A percentile compares a stretch with the other conserved stretches of the same genome.
Conservation (phyloP, 2,329 filamentous ascomycete genomes). For the Hypoxylon sp. region DNA sequence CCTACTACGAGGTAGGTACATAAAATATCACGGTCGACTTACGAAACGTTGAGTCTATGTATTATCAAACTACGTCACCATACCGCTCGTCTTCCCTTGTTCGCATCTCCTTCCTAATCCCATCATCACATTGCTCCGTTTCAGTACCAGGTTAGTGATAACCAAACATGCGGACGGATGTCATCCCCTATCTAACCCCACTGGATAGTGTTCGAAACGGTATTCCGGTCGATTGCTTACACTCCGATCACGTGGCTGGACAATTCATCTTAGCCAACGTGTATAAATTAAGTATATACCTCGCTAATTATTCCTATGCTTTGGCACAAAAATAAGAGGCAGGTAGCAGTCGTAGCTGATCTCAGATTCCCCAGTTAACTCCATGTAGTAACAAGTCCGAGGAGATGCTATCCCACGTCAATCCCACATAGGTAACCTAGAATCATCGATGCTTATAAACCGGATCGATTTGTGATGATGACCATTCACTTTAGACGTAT, state of each 20-base stretch:
- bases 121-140: not conserved
- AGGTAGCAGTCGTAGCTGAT: too few species aligned
- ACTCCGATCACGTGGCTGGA: not conserved
- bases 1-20: not conserved
- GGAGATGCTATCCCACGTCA: constrained; percentile 1
- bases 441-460: constrained; percentile 5
- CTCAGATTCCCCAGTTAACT: not conserved
- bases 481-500: not conserved
- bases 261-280: not conserved
- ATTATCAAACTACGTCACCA: not conserved
- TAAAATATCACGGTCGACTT: not conserved
- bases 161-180: constrained; percentile 7
- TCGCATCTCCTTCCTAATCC: too few species aligned
- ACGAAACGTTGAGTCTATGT: not conserved
- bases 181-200: constrained; percentile 1
- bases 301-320: not conserved
- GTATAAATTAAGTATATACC: not conserved
- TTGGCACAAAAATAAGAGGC: not conserved
- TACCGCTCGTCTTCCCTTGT: not conserved
- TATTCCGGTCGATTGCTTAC: not conserved
- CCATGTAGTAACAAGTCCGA: not conserved
- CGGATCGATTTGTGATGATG: not conserved
- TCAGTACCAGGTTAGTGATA: not conserved
- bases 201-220: not conserved
- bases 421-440: constrained; percentile 1